phyloP scores from a whole-genome alignment of 2,329 filamentous ascomycete genomes.

The Penicillium glabrum region DNA sequence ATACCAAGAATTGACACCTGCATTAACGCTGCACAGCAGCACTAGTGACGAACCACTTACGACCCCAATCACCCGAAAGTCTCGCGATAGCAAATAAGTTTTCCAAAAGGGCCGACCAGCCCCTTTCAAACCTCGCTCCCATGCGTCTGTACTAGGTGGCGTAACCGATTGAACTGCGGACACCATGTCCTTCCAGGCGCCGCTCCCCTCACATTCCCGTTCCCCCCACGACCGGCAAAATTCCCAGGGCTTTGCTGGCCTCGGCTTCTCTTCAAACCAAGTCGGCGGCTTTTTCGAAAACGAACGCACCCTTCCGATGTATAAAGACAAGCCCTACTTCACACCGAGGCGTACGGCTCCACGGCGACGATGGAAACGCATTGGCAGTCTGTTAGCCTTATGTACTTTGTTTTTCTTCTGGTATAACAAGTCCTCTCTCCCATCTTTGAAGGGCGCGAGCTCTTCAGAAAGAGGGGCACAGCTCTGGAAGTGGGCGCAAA shows the following conservation, averaged over 20 bases:
- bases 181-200: constrained; percentile 56
- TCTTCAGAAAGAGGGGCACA: constrained; percentile 39
- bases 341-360: constrained; percentile 55
- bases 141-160: constrained; percentile 12
- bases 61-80: neutral
- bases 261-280: constrained; percentile 54
- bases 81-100: neutral
- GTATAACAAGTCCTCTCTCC: constrained; percentile 51
- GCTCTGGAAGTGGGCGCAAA: constrained; percentile 59
- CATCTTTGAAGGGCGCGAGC: constrained; percentile 18
- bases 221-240: constrained; percentile 66
- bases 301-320: constrained; percentile 77
- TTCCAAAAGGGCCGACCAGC: neutral
- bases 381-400: constrained; percentile 56
- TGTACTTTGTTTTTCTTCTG: constrained; percentile 63
- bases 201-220: constrained; percentile 56
- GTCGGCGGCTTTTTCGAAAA: constrained; percentile 65
- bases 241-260: constrained; percentile 37
- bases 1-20: neutral
- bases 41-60: neutral
- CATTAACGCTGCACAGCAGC: neutral
- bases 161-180: neutral
- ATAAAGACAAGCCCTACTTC: constrained; percentile 95
- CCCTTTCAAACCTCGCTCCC: neutral
- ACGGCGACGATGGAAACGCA: constrained; percentile 64